Conservation (phyloP, 495 filamentous ascomycete genomes). For the Penicillium nucicola region DNA sequence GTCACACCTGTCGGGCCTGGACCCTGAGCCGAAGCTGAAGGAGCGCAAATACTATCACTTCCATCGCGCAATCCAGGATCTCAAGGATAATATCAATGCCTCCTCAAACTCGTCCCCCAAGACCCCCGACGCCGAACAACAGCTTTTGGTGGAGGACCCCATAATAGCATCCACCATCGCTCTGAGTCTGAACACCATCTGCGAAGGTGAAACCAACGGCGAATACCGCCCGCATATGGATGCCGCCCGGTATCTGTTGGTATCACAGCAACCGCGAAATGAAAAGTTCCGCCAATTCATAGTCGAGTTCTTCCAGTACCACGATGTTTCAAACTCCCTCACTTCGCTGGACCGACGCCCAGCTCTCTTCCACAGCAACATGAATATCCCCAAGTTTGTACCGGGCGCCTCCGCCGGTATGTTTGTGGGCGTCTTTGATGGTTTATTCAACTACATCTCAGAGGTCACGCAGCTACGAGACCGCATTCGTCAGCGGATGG, state of each 20-base stretch:
- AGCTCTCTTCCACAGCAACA: slow-evolving; percentile 55
- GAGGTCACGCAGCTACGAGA: slow-evolving; percentile 78
- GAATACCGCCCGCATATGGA: slow-evolving; percentile 80
- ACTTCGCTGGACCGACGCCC: slow-evolving; percentile 61
- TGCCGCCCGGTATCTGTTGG: slow-evolving; percentile 70
- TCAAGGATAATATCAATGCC: slow-evolving; percentile 44
- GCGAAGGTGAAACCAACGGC: slow-evolving; percentile 71
- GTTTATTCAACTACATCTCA: slow-evolving; percentile 76
- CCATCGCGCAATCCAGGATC: slow-evolving; percentile 42
- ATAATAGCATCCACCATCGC: slow-evolving; percentile 81
- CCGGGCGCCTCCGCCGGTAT: slow-evolving; percentile 71
- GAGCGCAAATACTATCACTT: slow-evolving; percentile 50
- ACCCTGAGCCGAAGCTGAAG: slow-evolving; percentile 40
- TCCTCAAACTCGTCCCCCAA: slow-evolving; percentile 25
- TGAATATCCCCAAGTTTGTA: slow-evolving; percentile 65
- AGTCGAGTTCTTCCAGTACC: slow-evolving; percentile 90
- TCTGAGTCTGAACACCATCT: slow-evolving; percentile 75
- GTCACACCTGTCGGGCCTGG: slow-evolving; percentile 64
- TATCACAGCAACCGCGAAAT: slow-evolving; percentile 54
- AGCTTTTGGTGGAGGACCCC: slow-evolving; percentile 47
- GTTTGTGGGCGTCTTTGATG: slow-evolving; percentile 83
- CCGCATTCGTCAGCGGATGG: slow-evolving; percentile 65
- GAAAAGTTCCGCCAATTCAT: slow-evolving; percentile 75
- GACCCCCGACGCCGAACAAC: slow-evolving; percentile 23
- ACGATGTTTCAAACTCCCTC: slow-evolving; percentile 78